phyloP scores from a whole-genome alignment of 129 eudicot species.

The Centaurea solstitialis region DNA sequence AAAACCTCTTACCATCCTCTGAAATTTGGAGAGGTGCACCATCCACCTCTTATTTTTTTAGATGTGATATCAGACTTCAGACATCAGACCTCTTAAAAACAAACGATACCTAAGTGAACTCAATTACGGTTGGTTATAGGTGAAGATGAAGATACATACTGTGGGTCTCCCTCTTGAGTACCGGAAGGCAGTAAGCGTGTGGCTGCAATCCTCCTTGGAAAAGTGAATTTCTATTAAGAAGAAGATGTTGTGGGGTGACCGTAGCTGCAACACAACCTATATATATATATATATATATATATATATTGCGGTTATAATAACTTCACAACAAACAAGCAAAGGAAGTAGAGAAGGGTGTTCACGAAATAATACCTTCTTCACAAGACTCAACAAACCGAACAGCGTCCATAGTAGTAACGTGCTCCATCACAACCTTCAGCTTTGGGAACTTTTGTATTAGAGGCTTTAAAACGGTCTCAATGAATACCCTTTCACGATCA shows the following conservation, averaged over 20 bases:
- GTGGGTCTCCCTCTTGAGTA: constrained; percentile 91
- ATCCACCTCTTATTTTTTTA: too few relatives aligned
- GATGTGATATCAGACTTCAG: too few relatives aligned
- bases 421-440: constrained; percentile 96
- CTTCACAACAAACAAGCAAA: not conserved
- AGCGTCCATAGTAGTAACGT: constrained; percentile 90
- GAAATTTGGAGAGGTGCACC: too few relatives aligned
- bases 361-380: constrained; percentile 57
- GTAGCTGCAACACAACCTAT: constrained; percentile 95
- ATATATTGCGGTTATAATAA: constrained; percentile 18
- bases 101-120: not conserved
- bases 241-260: constrained; percentile 95
- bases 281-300: too few relatives aligned
- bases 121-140: not conserved
- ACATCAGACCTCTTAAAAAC: too few relatives aligned
- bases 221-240: constrained; percentile 84
- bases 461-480: constrained; percentile 79
- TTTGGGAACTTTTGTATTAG: constrained; percentile 68
- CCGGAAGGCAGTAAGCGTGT: constrained; percentile 93
- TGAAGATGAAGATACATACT: constrained; percentile 42
- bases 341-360: not conserved
- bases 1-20: too few relatives aligned
- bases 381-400: constrained; percentile 85
- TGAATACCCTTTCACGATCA: constrained; percentile 90
- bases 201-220: constrained; percentile 99